phyloP scores from a whole-genome alignment of 73 alveolate genomes.

The Breviolum minutum region DNA sequence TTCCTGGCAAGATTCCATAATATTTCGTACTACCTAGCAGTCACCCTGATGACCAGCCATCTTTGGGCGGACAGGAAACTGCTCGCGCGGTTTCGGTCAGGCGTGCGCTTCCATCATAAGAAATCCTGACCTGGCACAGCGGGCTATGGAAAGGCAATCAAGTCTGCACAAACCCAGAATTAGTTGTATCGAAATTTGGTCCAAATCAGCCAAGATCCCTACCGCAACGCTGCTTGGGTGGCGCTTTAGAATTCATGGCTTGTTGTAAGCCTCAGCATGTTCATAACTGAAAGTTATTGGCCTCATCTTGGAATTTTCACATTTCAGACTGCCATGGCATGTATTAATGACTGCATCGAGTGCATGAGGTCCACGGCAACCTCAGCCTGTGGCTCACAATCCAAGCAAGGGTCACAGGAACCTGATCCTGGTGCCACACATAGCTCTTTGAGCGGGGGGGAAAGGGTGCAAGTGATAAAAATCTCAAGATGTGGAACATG shows the following conservation, averaged over 20 bases:
- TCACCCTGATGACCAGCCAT: background rate
- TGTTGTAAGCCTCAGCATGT: background rate
- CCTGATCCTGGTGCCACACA: background rate
- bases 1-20: too few species aligned
- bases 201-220: too few species aligned
- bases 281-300: too few species aligned
- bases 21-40: too few species aligned
- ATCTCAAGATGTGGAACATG: too few species aligned
- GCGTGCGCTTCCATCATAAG: background rate
- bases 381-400: background rate
- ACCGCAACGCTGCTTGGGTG: background rate
- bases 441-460: too few species aligned
- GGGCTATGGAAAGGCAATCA: background rate
- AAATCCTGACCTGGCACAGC: background rate
- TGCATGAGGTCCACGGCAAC: background rate
- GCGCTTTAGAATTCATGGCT: background rate
- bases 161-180: background rate
- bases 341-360: too few species aligned
- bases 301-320: too few species aligned
- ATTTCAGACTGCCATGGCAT: too few species aligned
- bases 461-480: too few species aligned
- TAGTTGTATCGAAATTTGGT: background rate
- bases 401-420: slow-evolving; percentile 19
- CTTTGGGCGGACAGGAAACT: background rate
- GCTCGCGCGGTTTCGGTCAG: too few species aligned